Base-by-base conservation (phyloP, 2,329 filamentous ascomycete species). In the Aspergillus sp. region DNA sequence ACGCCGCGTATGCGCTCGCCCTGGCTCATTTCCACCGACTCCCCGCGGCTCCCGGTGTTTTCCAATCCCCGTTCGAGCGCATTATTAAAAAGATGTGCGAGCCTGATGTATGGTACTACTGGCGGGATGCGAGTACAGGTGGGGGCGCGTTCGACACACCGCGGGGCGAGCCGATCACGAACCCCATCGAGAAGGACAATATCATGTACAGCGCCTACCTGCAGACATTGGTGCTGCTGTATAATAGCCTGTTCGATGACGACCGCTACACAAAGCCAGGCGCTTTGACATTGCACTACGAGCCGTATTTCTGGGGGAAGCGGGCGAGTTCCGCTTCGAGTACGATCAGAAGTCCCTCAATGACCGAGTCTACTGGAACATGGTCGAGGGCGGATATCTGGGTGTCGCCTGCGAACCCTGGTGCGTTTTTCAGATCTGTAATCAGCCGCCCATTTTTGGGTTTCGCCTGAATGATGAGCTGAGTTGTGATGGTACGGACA, bases 51-150 rank as follows among this genome's bases (percentile, higher is more conserved):
- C 52, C 52, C 3, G 52, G 45, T 20, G 15, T 37, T 37, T 55
- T 55, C 5, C 20, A 27, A 20, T n/a, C 24, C 2, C 49, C 52
- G 4, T 41, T 55, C 34, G 52, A 55, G 34, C 52, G 52, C 15
- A 41, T 55, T 2, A 55, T 55, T 6, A 3, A 30, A 13, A 55
- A 55, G 37, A 48, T 55, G 44, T 11, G 41, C 15, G 44, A 48
- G n/a, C 42, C 52, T 3, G 52, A 55, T 47, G 44, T 48, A 13
- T 55, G 52, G 52, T 55, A 49, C 44, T 55, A 55, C 44, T 55
- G 52, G 52, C 52, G 42, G n/a, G 52, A 55, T 15, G 52, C 45
- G 4, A 55, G 52, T 44, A 34, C 37, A 15, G 52, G 52, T 24
- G 44, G 52, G 8, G 52, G 52, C 3, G 7, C 22, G 5, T 8